Evolutionary conservation across 352 stramenopile genomes (phyloP).

Genomic region (Phytophthora melonis): DNA sequence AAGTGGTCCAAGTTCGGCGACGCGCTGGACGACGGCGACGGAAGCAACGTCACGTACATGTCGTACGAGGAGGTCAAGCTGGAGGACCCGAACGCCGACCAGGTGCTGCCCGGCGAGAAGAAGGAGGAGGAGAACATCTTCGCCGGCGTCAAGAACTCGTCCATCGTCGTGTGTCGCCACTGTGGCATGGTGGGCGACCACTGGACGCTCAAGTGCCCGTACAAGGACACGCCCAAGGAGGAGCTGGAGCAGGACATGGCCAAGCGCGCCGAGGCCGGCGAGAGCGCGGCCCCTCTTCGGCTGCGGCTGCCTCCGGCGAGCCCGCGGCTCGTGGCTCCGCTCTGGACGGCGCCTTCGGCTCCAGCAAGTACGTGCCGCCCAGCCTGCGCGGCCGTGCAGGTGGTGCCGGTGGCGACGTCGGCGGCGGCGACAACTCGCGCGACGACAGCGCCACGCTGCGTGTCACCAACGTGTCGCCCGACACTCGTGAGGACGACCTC

Average conservation of each 20-base stretch:
- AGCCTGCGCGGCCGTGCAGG: slow-evolving; percentile 72
- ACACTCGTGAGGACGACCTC: slow-evolving; percentile 98
- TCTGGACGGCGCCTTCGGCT: slow-evolving; percentile 78
- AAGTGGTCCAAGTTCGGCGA: slow-evolving; percentile 89
- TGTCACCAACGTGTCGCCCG: slow-evolving; percentile 99
- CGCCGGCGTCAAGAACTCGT: slow-evolving; percentile 88
- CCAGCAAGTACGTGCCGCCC: slow-evolving; percentile 89
- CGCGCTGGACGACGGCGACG: slow-evolving; percentile 71
- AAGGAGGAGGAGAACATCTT: slow-evolving; percentile 92
- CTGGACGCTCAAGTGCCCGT: slow-evolving; percentile 93
- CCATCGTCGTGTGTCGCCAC: slow-evolving; percentile 90
- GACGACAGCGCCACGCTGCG: slow-evolving; percentile 95
- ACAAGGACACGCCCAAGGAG: slow-evolving; percentile 89
- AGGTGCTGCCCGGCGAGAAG: slow-evolving; percentile 88
- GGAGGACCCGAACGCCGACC: slow-evolving; percentile 89
- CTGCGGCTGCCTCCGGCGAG: slow-evolving; percentile 27
- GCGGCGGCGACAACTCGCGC: slow-evolving; percentile 41
- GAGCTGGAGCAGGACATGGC: slow-evolving; percentile 79
- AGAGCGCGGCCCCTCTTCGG: slow-evolving; percentile 18
- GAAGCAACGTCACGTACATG: slow-evolving; percentile 89
- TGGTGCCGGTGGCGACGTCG: slow-evolving; percentile 36
- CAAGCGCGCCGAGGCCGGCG: slow-evolving; percentile 58
- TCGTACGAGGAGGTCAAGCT: slow-evolving; percentile 85
- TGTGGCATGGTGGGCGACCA: slow-evolving; percentile 92
- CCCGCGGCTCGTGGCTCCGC: slow-evolving; percentile 53